Evolutionary conservation across 192 early-diverging fungal species (phyloP), one percentile per base, ranked within the genome.

Genomic region (Coemansia sp.): DNA sequence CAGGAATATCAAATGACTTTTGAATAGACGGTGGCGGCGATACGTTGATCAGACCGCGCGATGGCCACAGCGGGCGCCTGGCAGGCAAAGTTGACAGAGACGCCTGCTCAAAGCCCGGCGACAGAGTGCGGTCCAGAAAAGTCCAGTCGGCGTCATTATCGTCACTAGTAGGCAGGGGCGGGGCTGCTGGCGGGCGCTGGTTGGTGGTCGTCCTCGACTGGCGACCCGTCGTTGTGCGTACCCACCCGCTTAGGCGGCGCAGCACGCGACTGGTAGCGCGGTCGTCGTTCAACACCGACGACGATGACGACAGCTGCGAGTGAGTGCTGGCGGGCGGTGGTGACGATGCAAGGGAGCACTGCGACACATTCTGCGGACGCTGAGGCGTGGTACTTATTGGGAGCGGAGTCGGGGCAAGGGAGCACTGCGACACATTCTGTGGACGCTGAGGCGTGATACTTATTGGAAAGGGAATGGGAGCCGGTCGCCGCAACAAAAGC

Each of bases 241-340:
- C 41, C 75, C 75, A 78, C 1, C 75, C 75, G 54, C 75, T 72
- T 3, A 78, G 69, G 3, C 75, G 53, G 15, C 69, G 38, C 43
- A 78, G 34, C 37, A 78, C 43, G 19, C 63, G 50, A 3, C 3
- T 5, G 8, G 43, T 21, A 6, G 56, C 14, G 7, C 15, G 44
- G 1, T 56, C 46, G 9, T 40, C 60, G 48, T 48, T 48, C 43
- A 41, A 38, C 18, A 24, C 64, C 44, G 34, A 43, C 35, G 59
- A 36, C 27, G 34, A 22, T 36, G 34, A 43, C 35, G 59, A 36
- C 27, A 21, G n/a, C 42, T 56, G 62, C 53, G 62, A 64, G 24
- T 29, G 29, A 22, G 38, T 24, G 52, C 52, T 53, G 52, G 17
- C 52, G 0, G 52, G 17, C 32, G 52, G 27, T 4, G 40, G 53